Base-by-base conservation (phyloP, 192 early-diverging fungal genomes). In the Phlyctochytrium bullatum region DNA sequence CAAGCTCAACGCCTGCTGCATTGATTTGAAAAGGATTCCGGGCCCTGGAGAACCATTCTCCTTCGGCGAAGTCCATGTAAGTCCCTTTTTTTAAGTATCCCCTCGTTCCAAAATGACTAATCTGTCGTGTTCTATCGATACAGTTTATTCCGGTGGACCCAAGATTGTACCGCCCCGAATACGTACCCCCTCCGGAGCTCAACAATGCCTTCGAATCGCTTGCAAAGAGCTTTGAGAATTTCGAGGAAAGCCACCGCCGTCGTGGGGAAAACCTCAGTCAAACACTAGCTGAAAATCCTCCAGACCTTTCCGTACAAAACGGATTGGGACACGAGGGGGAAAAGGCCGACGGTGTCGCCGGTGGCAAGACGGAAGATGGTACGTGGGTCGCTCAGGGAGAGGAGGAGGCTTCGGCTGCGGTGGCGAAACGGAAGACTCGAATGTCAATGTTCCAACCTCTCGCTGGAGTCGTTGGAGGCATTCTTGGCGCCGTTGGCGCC, bases 71-170 rank as follows among this genome's bases (percentile, higher is more conserved):
- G 70, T 72, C 52, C 70, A 72, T 34, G 70, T 72, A 31, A 66
- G 70, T 56, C 3, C 36, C 25, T 10, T 40, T 58, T 58, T 34
- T 57, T 64, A 34, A 10, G 34, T 36, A 34, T 30, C 33, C 23
- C 32, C 17, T 52, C 51, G 17, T 63, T 69, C 3, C 36, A 12
- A 24, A 23, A n/a, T 67, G 4, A 62, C 23, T 27, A 57, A 24
- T 25, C 56, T 51, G 36, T 35, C 64, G n/a, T n/a, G n/a, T n/a
- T n/a, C n/a, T n/a, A n/a, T n/a, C n/a, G n/a, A n/a, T n/a, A n/a
- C 34, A 72, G 70, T 72, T 72, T 34, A 47, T 72, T 52, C 70
- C 70, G 3, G 70, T 72, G 23, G 64, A 72, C 36, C 64, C 70
- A 31, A 3, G 27, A 28, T 34, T 66, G 47, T 72, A 72, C 47